These are phyloP conservation scores for Rhododendron mucronatum DNA, from an alignment of 148 eudicot species.

Conservation along the genomic window DNA sequence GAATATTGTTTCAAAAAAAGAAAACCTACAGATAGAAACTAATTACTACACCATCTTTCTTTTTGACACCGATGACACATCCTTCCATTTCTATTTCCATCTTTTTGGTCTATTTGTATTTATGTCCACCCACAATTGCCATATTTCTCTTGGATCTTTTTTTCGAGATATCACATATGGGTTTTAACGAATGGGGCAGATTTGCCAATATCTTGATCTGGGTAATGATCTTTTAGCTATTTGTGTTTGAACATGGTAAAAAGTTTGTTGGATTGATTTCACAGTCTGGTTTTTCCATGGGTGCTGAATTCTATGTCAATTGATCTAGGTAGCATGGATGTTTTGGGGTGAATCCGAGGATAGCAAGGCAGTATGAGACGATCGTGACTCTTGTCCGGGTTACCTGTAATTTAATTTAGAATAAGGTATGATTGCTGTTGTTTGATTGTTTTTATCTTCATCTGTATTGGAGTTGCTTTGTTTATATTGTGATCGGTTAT, in stretches of 20 bases:
- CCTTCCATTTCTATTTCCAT: conserved; percentile 3
- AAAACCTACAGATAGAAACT: neutral
- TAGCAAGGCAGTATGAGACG: neutral
- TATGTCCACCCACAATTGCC: conserved; percentile 5
- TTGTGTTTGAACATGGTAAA: neutral
- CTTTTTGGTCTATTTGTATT: conserved; percentile 6
- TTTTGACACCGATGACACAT: neutral
- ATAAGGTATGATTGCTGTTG: conserved; percentile 9
- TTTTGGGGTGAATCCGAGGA: conserved; percentile 9
- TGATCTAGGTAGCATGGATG: conserved; percentile 31
- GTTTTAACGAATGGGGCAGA: conserved; percentile 12
- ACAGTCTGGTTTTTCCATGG: conserved; percentile 10
- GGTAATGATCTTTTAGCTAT: conserved; percentile 1
- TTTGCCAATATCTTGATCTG: conserved; percentile 13
- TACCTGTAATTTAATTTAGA: neutral
- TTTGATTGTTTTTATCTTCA: conserved; percentile 15
- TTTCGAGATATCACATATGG: conserved; percentile 10
- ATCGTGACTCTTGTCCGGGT: neutral
- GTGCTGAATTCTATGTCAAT: conserved; percentile 11
- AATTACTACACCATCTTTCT: neutral
- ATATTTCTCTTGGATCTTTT: conserved; percentile 18
- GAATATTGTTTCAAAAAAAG: neutral
- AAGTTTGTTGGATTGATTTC: conserved; percentile 3
- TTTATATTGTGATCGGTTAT: conserved; percentile 10
- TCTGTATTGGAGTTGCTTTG: conserved; percentile 5